Evolutionary conservation across 179 eudicot species (phyloP), one percentile per base, ranked within the genome.

Genomic region (Nepenthes alata): DNA sequence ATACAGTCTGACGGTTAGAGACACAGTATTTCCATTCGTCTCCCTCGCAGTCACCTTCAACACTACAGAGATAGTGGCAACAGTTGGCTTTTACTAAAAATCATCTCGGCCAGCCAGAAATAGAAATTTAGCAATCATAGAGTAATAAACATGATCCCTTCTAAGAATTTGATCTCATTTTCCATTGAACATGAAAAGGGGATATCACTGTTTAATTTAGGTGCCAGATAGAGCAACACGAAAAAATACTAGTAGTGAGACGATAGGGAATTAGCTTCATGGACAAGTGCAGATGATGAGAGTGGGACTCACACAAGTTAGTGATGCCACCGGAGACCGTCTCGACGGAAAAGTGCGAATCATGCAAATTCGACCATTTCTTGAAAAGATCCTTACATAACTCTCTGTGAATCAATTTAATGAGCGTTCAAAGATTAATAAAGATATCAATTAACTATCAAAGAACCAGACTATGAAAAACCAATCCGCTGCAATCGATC

Each of bases 321-420:
- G 97, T 93, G 69, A 93, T 89, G 75, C 98, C 98, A 59, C 98
- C 96, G 0, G 98, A 79, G 35, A 93, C 78, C 6, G 84, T 83
- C 66, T 85, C 82, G 0, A 79, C 76, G n/a, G 74, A 72, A 71
- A 93, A 89, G 55, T 53, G 68, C n/a, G 95, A 85, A 67, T 72
- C 77, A n/a, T 85, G 90, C 79, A 86, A 82, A 63, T 74, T 71
- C 8, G 87, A 74, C 97, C 97, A 91, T 44, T 82, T 65, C 78
- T 84, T 73, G 82, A 91, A 91, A 37, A 91, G 71, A 81, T 91
- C 91, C 67, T 84, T 91, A 68, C 83, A 85, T 7, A 91, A 66
- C 53, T 72, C 82, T 66, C 91, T 82, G 81, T 4, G 61, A 54
- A 53, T n/a, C 62, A 51, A 60, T 48, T 10, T 13, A 38, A 36